Evolutionary conservation across 768 basidiomycete genomes (phyloP), one percentile per base, ranked within the genome.

Genomic region (Neoboletus subvelutipes): DNA sequence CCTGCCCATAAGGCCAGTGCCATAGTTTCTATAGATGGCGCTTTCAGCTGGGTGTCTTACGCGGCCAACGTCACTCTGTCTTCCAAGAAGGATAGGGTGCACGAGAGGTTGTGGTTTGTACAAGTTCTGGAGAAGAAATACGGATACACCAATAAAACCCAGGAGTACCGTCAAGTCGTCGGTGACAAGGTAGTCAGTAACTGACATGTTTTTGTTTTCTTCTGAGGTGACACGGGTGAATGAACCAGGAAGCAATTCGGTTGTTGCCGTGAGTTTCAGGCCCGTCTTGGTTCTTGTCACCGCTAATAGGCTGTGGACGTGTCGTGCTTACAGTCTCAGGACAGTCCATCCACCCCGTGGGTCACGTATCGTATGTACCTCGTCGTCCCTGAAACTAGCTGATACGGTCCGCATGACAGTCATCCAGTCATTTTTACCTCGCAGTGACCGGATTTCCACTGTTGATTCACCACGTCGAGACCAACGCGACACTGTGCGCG

Each of bases 31-130:
- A 71, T 95, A 96, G 17, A 94, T 77, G 0, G 92, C 91, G 64
- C 91, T 94, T 75, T 95, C 90, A 9, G 82, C 79, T 13, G 88
- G 80, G 66, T 91, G 86, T 52, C 94, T 78, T 4, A 94, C 91
- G 49, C 87, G 80, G 13, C 86, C 87, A 28, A 88, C 88, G 70
- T 97, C 95, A 64, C 92, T 92, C 78, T 98, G 94, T 49, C 93
- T 78, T 8, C 94, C 94, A 1, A 98, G 81, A 10, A 96, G 80
- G 62, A 98, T 89, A n/a, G 94, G 94, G 66, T 97, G 94, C 0
- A 95, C 93, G 42, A 95, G 82, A 2, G 88, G 86, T 63, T 89
- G 88, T 4, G 88, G 89, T 63, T 82, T 90, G 75, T 91, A 90
- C 58, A 90, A 75, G 68, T 85, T 91, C 66, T 85, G 85, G 43